A percentile compares a stretch with the other conserved stretches of the same genome.
phyloP scores from a whole-genome alignment of 1,139 yeast species.

The Candida glucosophila region DNA sequence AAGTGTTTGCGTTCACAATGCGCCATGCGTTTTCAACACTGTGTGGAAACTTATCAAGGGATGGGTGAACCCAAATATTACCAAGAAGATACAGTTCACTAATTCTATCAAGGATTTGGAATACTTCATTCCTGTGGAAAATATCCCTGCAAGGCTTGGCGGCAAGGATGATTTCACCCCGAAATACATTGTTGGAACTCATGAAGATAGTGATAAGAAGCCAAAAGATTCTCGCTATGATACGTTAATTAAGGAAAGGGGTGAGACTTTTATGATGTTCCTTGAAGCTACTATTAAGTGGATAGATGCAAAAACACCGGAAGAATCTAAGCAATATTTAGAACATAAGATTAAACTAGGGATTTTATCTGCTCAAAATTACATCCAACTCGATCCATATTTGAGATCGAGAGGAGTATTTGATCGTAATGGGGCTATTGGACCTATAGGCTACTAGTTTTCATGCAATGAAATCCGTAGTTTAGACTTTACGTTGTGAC shows the following conservation, averaged over 20 bases:
- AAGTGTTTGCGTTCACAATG: constrained; percentile 67
- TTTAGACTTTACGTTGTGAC: too few relatives aligned
- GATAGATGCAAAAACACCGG: constrained; percentile 46
- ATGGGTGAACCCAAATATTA: constrained; percentile 88
- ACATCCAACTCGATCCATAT: constrained; percentile 60
- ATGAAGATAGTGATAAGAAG: constrained; percentile 19
- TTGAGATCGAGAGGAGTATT: constrained; percentile 58
- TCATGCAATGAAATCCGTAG: background rate
- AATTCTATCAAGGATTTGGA: constrained; percentile 49
- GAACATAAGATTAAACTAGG: constrained; percentile 43
- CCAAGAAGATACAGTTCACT: constrained; percentile 71
- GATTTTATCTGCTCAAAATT: constrained; percentile 44
- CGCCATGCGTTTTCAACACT: constrained; percentile 85
- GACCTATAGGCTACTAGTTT: constrained; percentile 1
- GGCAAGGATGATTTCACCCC: constrained; percentile 56
- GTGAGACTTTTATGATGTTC: constrained; percentile 36
- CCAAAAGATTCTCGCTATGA: constrained; percentile 26
- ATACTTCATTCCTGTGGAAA: constrained; percentile 41
- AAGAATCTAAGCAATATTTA: constrained; percentile 33
- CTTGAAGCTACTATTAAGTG: constrained; percentile 54
- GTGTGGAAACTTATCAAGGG: constrained; percentile 79
- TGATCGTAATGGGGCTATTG: constrained; percentile 46
- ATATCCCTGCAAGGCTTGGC: constrained; percentile 57
- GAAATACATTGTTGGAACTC: constrained; percentile 48
- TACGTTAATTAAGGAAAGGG: constrained; percentile 30